Base-by-base conservation (phyloP, 306 rosid species). In the Vigna radiata region DNA sequence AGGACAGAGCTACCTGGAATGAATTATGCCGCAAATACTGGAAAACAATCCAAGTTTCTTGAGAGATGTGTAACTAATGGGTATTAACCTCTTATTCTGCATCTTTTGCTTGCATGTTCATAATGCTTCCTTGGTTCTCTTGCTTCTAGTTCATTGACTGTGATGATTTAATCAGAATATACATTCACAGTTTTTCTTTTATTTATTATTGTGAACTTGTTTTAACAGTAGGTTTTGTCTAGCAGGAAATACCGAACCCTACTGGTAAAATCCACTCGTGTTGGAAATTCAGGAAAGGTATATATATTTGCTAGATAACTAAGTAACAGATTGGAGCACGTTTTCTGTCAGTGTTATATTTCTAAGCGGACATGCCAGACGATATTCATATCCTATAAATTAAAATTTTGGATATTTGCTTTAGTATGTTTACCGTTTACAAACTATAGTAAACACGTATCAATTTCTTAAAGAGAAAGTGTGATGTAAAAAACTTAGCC, bases 21-120 rank as follows among this genome's bases (percentile, higher is more conserved):
- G 98, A 92, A 85, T 68, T 94, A 78, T 84, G 98, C 98, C 64
- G 96, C 98, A 0, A 90, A 94, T 85, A 91, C 98, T 0, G 98
- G 98, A 83, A 94, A 91, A 71, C 77, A 86, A 72, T 91, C 98
- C 0, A 90, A 71, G 76, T 94, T 94, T 77, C 89, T 94, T 56
- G 94, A 94, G 77, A 87, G 89, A 91, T 94, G 97, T 67, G 90
- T 91, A 66, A 88, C 85, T 36, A 94, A 90, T 77, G 97, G 98
- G 97, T 94, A 90, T 46, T 39, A 5, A 62, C 64, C 63, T 83
- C 19, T 43, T 23, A 1, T 56, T 75, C 21, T 64, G 13, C 44
- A 61, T 48, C 61, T 54, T 77, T 50, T 41, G 41, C 21, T 33
- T 72, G 77, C 33, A 48, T 73, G 78, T 4, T 63, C 21, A 43